These are phyloP conservation scores for Sherardia arvensis DNA, from an alignment of 257 asterid genomes.

Conservation along the genomic window DNA sequence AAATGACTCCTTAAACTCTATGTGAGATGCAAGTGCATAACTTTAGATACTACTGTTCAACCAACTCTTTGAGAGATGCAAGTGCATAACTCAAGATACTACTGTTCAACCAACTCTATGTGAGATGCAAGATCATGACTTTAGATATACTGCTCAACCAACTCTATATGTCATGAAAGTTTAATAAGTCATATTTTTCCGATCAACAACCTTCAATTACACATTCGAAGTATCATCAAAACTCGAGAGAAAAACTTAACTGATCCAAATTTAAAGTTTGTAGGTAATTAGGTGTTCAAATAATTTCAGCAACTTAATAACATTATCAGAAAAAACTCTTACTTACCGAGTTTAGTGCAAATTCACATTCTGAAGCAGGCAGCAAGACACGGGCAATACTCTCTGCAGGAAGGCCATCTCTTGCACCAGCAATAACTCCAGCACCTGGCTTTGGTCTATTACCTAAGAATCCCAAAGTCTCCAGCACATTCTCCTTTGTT, in stretches of 20 bases:
- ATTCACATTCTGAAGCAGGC: slow-evolving; percentile 98
- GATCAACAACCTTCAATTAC: not conserved
- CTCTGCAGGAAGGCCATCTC: slow-evolving; percentile 87
- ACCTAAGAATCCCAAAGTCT: slow-evolving; percentile 87
- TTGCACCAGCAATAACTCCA: slow-evolving; percentile 92
- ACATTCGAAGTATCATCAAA: not conserved
- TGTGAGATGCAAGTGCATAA: not conserved
- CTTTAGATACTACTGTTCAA: not conserved
- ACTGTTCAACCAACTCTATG: too few species aligned
- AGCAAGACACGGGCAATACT: slow-evolving; percentile 86
- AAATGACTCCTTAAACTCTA: not conserved
- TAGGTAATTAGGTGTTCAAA: not conserved
- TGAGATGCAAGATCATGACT: not conserved
- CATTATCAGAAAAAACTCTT: slow-evolving; percentile 14
- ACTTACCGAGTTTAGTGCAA: slow-evolving; percentile 78
- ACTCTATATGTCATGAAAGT: not conserved
- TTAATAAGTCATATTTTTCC: not conserved
- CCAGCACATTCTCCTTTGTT: slow-evolving; percentile 83
- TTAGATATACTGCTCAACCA: not conserved
- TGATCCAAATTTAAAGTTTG: not conserved
- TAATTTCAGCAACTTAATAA: not conserved
- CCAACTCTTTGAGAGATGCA: slow-evolving; percentile 1
- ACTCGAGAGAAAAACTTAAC: not conserved
- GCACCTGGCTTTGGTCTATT: slow-evolving; percentile 67
- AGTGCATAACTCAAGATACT: too few species aligned